Base-by-base conservation (phyloP, 1,284 basidiomycete genomes). In the Entoloma clypeatum region DNA sequence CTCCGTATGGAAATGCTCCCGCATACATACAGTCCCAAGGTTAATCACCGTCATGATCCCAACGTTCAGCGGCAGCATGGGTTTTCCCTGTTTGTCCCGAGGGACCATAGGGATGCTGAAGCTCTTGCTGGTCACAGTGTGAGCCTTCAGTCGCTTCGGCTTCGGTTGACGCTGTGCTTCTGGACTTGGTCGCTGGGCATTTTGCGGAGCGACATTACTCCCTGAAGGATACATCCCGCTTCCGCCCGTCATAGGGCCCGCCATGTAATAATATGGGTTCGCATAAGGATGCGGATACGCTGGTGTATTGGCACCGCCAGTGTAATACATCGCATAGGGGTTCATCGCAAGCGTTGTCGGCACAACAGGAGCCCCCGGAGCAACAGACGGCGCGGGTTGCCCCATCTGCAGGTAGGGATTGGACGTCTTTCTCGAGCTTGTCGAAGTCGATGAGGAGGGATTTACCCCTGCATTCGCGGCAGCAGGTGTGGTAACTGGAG, bases 1-100 rank as follows among this genome's bases (percentile, higher is more conserved):
- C 58, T 89, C 86, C 0, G 86, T 87, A 58, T 86, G 83, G 55
- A 88, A 89, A 57, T 86, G 82, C 52, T 88, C 84, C 32, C 83
- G 71, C 75, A 81, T 78, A 55, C 83, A 86, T 4, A 88, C 76
- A 47, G 78, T 72, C 4, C 86, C 86, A 0, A 90, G 67, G 43
- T 58, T 76, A 43, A 79, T 67, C 14, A 89, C 80, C 1, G 82
- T 86, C 83, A 89, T 87, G 55, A 89, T 88, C 21, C 86, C 86
- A 11, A 88, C 82, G 49, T 79, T 84, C 23, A 89, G 62, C 1
- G 86, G 86, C 3, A 89, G 62, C 58, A 82, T 69, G 1, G 85
- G 85, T 37, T 72, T 72, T 3, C 77, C 77, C 21, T 69, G 67
- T 57, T 77, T 78, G 51, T 87, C 82, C 8, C 86, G 71, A 3